Conservation (phyloP, 805 yeast species). For the Jamesozyma jinghongensis region DNA sequence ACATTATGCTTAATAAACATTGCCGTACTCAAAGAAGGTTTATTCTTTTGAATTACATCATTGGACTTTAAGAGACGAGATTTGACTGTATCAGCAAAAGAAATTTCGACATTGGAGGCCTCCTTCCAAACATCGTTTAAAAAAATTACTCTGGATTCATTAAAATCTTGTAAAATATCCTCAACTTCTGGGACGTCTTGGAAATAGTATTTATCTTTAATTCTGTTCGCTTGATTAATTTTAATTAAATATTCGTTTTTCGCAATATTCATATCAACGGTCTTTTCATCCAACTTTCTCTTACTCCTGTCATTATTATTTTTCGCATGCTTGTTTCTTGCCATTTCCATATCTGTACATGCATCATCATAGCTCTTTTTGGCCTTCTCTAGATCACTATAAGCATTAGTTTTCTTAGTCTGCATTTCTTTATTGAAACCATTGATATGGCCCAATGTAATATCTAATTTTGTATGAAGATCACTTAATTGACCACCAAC, state of each 20-base stretch:
- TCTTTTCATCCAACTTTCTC: slow-evolving; percentile 48
- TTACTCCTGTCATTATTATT: slow-evolving; percentile 42
- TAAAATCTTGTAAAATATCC: slow-evolving; percentile 75
- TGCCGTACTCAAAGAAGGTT: slow-evolving; percentile 66
- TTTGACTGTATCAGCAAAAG: slow-evolving; percentile 37
- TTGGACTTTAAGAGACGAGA: slow-evolving; percentile 42
- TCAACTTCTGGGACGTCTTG: slow-evolving; percentile 89
- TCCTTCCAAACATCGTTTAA: slow-evolving; percentile 58
- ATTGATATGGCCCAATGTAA: slow-evolving; percentile 46
- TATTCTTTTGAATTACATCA: slow-evolving; percentile 55
- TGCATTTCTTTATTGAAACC: slow-evolving; percentile 51
- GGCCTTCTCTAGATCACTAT: slow-evolving; percentile 27
- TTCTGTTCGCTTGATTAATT: slow-evolving; percentile 76
- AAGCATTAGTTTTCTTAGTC: slow-evolving; percentile 31
- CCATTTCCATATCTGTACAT: slow-evolving; percentile 72
- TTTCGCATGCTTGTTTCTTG: slow-evolving; percentile 66
- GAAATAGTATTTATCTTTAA: slow-evolving; percentile 85
- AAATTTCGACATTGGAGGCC: slow-evolving; percentile 55
- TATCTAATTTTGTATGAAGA: slow-evolving; percentile 44
- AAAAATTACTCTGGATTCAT: slow-evolving; percentile 66
- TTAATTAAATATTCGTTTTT: slow-evolving; percentile 77
- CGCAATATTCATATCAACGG: slow-evolving; percentile 75
- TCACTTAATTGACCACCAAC: slow-evolving; percentile 53
- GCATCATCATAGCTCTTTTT: slow-evolving; percentile 73
- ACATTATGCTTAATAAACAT: slow-evolving; percentile 90